These are phyloP conservation scores for Coelastrella sp. DNA, from an alignment of 139 green algal genomes.

Conservation along the genomic window DNA sequence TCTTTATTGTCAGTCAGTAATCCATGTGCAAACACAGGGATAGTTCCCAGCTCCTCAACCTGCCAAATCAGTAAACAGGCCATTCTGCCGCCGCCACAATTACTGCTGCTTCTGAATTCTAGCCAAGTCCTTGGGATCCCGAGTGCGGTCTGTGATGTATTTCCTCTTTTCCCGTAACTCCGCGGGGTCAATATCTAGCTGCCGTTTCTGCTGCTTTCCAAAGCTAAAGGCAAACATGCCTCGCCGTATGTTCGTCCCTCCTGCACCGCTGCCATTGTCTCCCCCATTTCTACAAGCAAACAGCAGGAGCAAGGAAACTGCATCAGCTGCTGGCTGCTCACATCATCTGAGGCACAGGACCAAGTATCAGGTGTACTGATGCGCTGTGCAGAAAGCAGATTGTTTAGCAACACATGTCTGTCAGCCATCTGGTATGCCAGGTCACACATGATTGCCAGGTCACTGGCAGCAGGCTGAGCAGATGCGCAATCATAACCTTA, in stretches of 20 bases:
- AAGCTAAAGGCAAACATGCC: constrained; percentile 47
- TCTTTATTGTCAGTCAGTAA: neutral
- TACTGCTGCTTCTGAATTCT: neutral
- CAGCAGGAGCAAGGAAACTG: neutral
- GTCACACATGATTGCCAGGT: neutral
- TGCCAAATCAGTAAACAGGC: neutral
- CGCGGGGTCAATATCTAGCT: constrained; percentile 15
- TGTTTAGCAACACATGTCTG: no score
- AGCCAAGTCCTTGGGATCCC: constrained; percentile 36
- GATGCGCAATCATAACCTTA: neutral
- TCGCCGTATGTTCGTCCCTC: constrained; percentile 34
- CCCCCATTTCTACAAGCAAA: neutral
- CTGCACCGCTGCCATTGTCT: neutral
- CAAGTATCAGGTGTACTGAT: no score
- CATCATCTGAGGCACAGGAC: neutral
- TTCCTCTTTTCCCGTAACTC: constrained; percentile 41
- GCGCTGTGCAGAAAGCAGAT: no score
- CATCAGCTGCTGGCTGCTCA: neutral
- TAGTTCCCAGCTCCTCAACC: no score
- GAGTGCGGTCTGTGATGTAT: constrained; percentile 42
- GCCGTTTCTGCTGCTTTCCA: constrained; percentile 52
- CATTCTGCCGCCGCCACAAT: neutral
- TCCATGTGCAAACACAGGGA: neutral
- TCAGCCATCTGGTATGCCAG: no score
- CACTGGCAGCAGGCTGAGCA: neutral